Conservation (phyloP, 805 yeast genomes). For the Wilhelminamyces savonicus region DNA sequence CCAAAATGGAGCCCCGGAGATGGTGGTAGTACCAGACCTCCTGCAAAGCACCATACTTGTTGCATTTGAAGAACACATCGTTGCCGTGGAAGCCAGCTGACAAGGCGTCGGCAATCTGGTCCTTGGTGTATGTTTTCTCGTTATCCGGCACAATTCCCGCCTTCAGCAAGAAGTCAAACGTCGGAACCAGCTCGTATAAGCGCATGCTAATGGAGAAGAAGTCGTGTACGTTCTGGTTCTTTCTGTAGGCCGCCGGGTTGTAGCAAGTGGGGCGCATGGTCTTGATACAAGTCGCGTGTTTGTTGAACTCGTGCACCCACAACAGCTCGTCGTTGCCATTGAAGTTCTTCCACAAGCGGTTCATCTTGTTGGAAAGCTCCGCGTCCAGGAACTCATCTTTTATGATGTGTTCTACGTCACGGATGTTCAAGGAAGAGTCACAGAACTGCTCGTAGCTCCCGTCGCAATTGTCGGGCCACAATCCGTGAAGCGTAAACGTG, state of each 20-base stretch:
- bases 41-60: constrained; percentile 26
- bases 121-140: constrained; percentile 24
- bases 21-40: constrained; percentile 23
- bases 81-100: constrained; percentile 22
- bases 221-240: constrained; percentile 21
- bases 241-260: constrained; percentile 11
- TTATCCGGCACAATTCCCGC: constrained; percentile 32
- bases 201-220: constrained; percentile 24
- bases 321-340: constrained; percentile 26
- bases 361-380: constrained; percentile 22
- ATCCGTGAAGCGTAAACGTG: constrained; percentile 38
- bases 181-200: constrained; percentile 25
- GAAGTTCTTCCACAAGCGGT: constrained; percentile 24
- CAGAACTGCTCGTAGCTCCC: constrained; percentile 34
- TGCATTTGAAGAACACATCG: constrained; percentile 31
- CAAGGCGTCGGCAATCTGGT: constrained; percentile 27
- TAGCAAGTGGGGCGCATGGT: constrained; percentile 33
- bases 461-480: constrained; percentile 39
- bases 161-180: constrained; percentile 26
- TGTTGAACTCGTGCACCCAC: constrained; percentile 40
- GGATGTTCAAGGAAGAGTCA: constrained; percentile 22
- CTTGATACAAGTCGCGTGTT: constrained; percentile 38
- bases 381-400: constrained; percentile 19
- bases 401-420: constrained; percentile 19
- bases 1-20: constrained; percentile 14